These are phyloP conservation scores for Apostasia ramifera DNA, from an alignment of 106 monocot species.

Conservation along the genomic window DNA sequence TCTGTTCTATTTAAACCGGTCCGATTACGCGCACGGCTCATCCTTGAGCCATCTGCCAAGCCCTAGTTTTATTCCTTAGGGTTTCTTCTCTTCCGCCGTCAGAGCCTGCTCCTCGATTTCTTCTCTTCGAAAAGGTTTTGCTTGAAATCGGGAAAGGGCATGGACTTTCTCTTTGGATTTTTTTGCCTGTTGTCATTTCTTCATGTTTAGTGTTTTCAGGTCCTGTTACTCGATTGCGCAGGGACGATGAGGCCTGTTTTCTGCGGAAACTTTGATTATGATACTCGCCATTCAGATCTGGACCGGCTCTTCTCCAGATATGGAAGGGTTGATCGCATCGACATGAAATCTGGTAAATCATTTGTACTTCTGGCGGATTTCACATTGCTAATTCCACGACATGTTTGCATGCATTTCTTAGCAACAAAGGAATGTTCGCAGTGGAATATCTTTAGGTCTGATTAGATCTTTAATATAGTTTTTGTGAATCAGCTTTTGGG, in stretches of 20 bases:
- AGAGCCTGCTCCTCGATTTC: neutral
- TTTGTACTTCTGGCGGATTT: neutral
- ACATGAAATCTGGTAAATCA: slow-evolving; percentile 70
- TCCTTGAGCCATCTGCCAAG: no score
- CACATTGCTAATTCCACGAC: neutral
- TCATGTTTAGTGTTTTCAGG: neutral
- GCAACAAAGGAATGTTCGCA: neutral
- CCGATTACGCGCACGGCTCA: neutral
- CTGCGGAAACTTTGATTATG: slow-evolving; percentile 81
- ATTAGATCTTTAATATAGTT: neutral
- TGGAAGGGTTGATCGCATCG: slow-evolving; percentile 73
- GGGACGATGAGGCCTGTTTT: slow-evolving; percentile 70
- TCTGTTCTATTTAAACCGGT: slow-evolving; percentile 2
- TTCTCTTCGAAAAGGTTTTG: neutral
- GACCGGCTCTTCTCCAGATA: slow-evolving; percentile 76
- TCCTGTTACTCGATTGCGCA: neutral
- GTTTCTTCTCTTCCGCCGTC: neutral
- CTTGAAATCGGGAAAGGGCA: neutral
- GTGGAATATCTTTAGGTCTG: neutral
- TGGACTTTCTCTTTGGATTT: no score
- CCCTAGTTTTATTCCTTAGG: neutral
- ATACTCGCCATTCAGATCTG: slow-evolving; percentile 73
- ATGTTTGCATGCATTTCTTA: neutral
- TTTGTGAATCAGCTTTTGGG: no score
- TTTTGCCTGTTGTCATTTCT: neutral